These are phyloP conservation scores for Blastocystis sp. DNA, from an alignment of 352 stramenopile species.

Conservation along the genomic window DNA sequence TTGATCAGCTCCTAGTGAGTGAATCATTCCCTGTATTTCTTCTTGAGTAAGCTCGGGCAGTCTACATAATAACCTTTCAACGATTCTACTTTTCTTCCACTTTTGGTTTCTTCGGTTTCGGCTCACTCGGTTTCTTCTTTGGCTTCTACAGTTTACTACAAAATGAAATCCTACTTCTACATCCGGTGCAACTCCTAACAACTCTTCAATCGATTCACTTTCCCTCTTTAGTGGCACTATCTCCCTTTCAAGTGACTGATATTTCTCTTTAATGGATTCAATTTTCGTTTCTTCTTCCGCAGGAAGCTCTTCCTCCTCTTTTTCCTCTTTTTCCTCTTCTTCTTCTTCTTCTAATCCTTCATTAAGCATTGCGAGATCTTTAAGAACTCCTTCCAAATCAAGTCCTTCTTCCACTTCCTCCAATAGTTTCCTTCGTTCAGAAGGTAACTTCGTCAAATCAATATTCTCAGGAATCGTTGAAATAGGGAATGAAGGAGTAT, in stretches of 20 bases:
- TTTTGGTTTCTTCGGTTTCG: slow-evolving; percentile 31
- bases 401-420: background rate
- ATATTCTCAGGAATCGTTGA: background rate
- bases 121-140: slow-evolving; percentile 16
- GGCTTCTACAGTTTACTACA: background rate
- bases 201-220: background rate
- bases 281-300: background rate
- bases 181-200: background rate
- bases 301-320: background rate
- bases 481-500: background rate
- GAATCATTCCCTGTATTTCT: background rate
- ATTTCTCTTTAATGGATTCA: background rate
- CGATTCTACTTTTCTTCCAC: background rate
- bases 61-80: background rate
- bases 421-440: background rate
- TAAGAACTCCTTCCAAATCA: background rate
- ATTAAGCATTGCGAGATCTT: slow-evolving; percentile 12
- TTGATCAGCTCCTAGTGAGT: background rate
- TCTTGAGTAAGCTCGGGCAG: background rate
- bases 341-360: background rate
- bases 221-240: background rate
- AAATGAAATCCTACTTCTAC: background rate
- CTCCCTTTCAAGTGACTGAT: background rate
- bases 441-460: background rate
- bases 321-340: background rate